Evolutionary conservation across 2,329 filamentous ascomycete genomes (phyloP).

Genomic region (Sporothrix protearum): DNA sequence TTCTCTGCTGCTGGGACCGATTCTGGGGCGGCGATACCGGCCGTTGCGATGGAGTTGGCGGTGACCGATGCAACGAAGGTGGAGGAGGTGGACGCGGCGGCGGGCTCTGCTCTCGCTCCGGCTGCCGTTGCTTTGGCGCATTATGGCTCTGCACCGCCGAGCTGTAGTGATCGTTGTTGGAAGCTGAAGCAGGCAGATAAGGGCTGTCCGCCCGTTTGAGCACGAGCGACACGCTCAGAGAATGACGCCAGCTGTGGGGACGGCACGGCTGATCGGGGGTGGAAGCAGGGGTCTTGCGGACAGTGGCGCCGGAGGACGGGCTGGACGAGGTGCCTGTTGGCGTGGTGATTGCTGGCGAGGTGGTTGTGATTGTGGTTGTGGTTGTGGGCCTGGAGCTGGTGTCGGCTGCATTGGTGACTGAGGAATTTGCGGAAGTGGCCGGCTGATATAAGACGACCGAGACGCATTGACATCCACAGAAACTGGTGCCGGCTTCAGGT

Average conservation of each 20-base stretch:
- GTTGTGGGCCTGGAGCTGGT: not conserved
- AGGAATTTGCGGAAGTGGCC: conserved; percentile 2
- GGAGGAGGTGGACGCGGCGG: not conserved
- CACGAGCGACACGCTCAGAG: not conserved
- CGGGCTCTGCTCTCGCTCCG: not conserved
- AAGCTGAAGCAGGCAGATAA: not conserved
- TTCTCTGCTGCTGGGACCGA: not conserved
- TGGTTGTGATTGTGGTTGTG: not conserved
- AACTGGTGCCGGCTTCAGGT: not conserved
- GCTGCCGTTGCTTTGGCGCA: not conserved
- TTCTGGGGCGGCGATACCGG: not conserved
- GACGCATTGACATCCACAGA: not conserved
- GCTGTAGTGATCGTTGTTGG: too few species aligned
- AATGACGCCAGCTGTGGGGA: not conserved
- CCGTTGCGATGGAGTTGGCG: not conserved
- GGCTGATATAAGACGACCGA: not conserved
- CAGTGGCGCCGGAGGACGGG: conserved; percentile 12
- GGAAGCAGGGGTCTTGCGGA: conserved; percentile 9
- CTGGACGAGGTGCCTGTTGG: not conserved
- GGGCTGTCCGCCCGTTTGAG: not conserved
- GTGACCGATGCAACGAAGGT: not conserved
- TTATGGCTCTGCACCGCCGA: not conserved
- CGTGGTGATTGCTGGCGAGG: not conserved
- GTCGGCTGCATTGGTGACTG: not conserved
- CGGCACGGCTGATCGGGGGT: not conserved